Evolutionary conservation across 306 rosid species (phyloP).

Genomic region (Crataegus laevigata): DNA sequence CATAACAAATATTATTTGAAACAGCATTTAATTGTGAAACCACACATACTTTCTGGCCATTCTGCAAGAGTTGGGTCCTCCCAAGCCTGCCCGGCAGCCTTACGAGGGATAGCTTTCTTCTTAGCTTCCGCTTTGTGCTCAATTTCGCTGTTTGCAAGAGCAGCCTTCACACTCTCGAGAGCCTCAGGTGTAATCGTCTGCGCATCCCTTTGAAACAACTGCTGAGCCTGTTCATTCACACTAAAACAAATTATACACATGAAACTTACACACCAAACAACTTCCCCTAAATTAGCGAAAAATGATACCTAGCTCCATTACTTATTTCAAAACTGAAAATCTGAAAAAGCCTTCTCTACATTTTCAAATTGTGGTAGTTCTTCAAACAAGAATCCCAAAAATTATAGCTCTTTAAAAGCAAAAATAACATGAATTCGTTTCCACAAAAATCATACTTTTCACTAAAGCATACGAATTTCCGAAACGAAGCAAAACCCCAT

Average conservation of each 20-base stretch:
- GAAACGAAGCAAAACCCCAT: not conserved
- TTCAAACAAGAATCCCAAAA: not conserved
- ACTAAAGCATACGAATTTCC: not conserved
- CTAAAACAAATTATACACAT: not conserved
- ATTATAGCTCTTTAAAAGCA: not conserved
- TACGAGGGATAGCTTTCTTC: slow-evolving; percentile 91
- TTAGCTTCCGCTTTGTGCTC: slow-evolving; percentile 78
- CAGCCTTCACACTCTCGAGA: slow-evolving; percentile 88
- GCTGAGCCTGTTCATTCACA: slow-evolving; percentile 63
- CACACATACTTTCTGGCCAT: slow-evolving; percentile 83
- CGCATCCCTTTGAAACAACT: slow-evolving; percentile 89
- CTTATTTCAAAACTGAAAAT: not conserved
- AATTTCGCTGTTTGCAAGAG: slow-evolving; percentile 78
- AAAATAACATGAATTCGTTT: not conserved
- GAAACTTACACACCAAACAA: not conserved
- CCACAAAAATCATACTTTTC: not conserved
- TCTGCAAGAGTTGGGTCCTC: slow-evolving; percentile 93
- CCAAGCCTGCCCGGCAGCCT: slow-evolving; percentile 94
- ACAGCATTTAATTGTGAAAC: not conserved
- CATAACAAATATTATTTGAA: not conserved
- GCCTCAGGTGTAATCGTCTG: slow-evolving; percentile 89
- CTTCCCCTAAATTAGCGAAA: not conserved
- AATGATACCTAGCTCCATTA: not conserved
- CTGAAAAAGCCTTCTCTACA: not conserved
- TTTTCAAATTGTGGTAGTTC: not conserved